Conservation (phyloP, 306 rosid genomes). For the Morella rubra region DNA sequence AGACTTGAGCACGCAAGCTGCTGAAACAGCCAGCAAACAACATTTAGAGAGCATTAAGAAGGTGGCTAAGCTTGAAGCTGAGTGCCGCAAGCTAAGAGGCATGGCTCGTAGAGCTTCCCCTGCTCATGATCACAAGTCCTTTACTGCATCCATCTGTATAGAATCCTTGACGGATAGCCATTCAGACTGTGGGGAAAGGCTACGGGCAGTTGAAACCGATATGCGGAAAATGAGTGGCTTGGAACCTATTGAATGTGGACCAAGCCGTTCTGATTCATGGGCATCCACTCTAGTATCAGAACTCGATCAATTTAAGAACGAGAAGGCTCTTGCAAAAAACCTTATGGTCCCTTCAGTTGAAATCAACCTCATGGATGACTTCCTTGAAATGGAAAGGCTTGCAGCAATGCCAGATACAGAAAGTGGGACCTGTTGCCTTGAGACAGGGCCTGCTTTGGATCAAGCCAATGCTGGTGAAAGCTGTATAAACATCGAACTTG, state of each 20-base stretch:
- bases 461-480: conserved; percentile 31
- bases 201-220: conserved; percentile 39
- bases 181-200: conserved; percentile 61
- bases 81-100: conserved; percentile 63
- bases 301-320: conserved; percentile 40
- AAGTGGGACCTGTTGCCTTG: conserved; percentile 34
- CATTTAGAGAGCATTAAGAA: conserved; percentile 62
- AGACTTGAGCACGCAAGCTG: conserved; percentile 70
- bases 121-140: conserved; percentile 37
- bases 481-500: conserved; percentile 40
- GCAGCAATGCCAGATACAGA: conserved; percentile 53
- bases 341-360: conserved; percentile 46
- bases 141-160: conserved; percentile 39
- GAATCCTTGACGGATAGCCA: conserved; percentile 62
- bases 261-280: conserved; percentile 39
- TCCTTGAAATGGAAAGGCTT: conserved; percentile 86
- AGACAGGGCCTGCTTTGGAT: conserved; percentile 31
- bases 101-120: conserved; percentile 44
- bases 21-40: conserved; percentile 80
- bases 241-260: conserved; percentile 42
- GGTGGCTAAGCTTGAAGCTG: conserved; percentile 77
- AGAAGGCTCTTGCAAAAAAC: conserved; percentile 32
- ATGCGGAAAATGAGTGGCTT: conserved; percentile 30
- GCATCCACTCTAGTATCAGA: conserved; percentile 38
- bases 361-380: conserved; percentile 88